These are phyloP conservation scores for Trypanosoma platydactyli DNA, from an alignment of 208 protist species.

Conservation along the genomic window DNA sequence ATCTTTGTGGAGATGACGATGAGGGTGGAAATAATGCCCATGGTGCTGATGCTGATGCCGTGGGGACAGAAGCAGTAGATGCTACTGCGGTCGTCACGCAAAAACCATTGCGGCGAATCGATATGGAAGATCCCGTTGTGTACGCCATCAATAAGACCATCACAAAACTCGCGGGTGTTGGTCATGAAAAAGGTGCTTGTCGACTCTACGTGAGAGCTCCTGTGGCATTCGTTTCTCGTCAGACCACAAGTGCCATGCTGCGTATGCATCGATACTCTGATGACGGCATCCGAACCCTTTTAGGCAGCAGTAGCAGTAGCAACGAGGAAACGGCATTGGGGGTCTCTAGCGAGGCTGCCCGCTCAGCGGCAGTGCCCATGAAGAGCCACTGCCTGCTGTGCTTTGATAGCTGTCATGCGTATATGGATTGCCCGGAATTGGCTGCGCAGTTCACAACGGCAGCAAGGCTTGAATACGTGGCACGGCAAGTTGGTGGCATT, in stretches of 20 bases:
- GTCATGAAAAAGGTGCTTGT: conserved; percentile 51
- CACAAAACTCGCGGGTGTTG: conserved; percentile 47
- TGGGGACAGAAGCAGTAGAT: background rate
- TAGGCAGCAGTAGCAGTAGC: conserved; percentile 12
- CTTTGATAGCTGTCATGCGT: conserved; percentile 56
- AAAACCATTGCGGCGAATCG: conserved; percentile 7
- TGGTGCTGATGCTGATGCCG: background rate
- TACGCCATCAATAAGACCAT: conserved; percentile 78
- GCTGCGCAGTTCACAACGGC: conserved; percentile 38
- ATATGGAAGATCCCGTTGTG: conserved; percentile 49
- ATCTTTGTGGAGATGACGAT: conserved; percentile 1
- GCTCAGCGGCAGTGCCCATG: conserved; percentile 60
- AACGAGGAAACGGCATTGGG: conserved; percentile 11
- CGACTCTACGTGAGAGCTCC: conserved; percentile 71
- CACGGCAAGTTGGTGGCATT: conserved; percentile 62
- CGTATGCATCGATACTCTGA: conserved; percentile 66
- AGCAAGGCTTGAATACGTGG: conserved; percentile 42
- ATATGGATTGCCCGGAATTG: conserved; percentile 74
- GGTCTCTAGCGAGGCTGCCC: conserved; percentile 30
- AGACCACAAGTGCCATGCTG: conserved; percentile 61
- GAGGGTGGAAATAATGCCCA: conserved; percentile 11
- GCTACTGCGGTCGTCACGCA: background rate
- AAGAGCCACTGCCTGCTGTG: conserved; percentile 63
- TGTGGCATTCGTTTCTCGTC: conserved; percentile 30
- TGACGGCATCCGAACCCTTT: conserved; percentile 47